These are phyloP conservation scores for Pseudopediastrum boryanum DNA, from an alignment of 139 green algal genomes.

Conservation along the genomic window DNA sequence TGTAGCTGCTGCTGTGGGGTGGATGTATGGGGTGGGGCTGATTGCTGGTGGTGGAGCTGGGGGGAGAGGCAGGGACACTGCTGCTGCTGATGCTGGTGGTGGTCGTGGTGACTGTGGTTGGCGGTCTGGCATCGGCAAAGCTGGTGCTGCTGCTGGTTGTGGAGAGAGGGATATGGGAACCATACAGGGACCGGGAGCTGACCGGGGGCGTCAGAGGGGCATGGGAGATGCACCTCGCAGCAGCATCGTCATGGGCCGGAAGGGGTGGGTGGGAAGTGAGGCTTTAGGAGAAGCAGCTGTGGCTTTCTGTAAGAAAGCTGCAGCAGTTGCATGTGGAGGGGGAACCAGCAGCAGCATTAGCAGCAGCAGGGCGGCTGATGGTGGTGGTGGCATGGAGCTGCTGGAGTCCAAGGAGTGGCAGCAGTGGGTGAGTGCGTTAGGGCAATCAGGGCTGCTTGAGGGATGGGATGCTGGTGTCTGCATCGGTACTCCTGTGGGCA, in stretches of 20 bases:
- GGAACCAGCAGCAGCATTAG: background rate
- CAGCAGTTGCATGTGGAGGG: background rate
- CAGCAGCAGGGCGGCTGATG: too few species aligned
- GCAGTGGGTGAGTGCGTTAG: too few species aligned
- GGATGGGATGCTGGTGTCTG: too few species aligned
- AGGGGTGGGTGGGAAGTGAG: background rate
- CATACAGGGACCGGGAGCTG: background rate
- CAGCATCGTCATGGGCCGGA: background rate
- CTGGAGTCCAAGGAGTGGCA: too few species aligned
- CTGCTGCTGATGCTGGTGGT: too few species aligned
- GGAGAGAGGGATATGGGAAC: background rate
- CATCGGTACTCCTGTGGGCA: too few species aligned
- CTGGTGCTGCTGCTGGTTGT: background rate
- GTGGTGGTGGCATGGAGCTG: too few species aligned
- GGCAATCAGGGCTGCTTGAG: too few species aligned
- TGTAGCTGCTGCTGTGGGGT: conserved; percentile 6
- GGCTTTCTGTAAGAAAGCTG: background rate
- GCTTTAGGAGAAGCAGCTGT: background rate
- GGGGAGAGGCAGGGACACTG: background rate
- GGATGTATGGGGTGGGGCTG: background rate
- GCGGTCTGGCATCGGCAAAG: background rate
- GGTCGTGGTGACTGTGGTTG: background rate
- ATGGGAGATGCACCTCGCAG: conserved; percentile 5
- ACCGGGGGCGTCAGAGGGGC: too few species aligned
- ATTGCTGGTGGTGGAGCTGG: background rate